These are phyloP conservation scores for Trichopus zeylanicus DNA, from an alignment of 116 monocot genomes.

Conservation along the genomic window DNA sequence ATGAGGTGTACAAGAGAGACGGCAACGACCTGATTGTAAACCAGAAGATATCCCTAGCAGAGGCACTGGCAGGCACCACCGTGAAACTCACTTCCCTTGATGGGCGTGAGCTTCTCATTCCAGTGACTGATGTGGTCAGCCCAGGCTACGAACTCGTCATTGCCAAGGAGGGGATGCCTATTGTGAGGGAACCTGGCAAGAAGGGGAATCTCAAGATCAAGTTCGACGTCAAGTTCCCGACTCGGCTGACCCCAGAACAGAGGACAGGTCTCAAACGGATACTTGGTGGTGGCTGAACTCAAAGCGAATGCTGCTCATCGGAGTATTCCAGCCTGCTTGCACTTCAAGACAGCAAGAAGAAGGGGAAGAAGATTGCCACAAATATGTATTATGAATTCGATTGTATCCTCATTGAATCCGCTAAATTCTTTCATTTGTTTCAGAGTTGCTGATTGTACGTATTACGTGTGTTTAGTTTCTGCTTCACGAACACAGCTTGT, in stretches of 20 bases:
- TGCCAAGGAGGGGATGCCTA: constrained; percentile 58
- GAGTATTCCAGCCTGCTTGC: no score
- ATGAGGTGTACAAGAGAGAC: constrained; percentile 49
- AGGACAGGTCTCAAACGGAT: constrained; percentile 23
- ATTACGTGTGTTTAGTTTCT: no score
- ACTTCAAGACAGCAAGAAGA: no score
- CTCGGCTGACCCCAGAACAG: constrained; percentile 38
- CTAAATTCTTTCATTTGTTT: no score
- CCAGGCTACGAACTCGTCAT: constrained; percentile 52
- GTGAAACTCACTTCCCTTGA: constrained; percentile 39
- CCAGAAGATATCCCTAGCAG: constrained; percentile 40
- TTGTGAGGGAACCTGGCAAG: constrained; percentile 39
- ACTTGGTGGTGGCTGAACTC: constrained; percentile 22
- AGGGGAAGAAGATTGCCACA: no score
- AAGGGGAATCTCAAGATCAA: constrained; percentile 47
- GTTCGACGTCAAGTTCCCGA: constrained; percentile 60
- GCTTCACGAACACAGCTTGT: no score
- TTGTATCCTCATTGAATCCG: no score
- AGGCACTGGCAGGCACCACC: constrained; percentile 44
- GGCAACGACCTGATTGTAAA: constrained; percentile 56
- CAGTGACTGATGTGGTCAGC: constrained; percentile 39
- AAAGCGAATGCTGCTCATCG: no score
- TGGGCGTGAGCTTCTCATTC: constrained; percentile 37
- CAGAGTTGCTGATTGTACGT: no score
- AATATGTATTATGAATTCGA: no score